Evolutionary conservation across 2,329 filamentous ascomycete genomes (phyloP).

Genomic region (Aureobasidium sp.): DNA sequence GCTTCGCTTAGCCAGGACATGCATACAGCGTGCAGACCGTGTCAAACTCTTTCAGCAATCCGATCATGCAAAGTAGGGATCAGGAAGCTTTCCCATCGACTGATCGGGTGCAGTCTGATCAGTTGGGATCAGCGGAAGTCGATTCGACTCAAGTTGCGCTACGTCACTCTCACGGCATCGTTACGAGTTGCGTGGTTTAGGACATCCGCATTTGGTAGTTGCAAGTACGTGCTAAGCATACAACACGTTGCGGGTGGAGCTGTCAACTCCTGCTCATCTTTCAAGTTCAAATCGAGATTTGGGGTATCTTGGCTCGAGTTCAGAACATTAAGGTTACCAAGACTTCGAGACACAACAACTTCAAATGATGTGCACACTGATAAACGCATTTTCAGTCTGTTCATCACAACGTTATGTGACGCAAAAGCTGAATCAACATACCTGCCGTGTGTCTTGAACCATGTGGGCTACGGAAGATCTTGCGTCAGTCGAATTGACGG

Average conservation of each 20-base stretch:
- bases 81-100: constrained; percentile 6
- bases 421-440: not conserved
- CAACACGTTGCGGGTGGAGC: not conserved
- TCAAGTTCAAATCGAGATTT: not conserved
- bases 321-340: not conserved
- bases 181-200: not conserved
- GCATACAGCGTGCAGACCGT: not conserved
- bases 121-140: not conserved
- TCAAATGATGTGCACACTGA: not conserved
- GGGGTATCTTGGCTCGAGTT: not conserved
- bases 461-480: not conserved
- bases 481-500: too few relatives aligned
- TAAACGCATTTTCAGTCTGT: not conserved
- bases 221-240: not conserved
- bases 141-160: not conserved
- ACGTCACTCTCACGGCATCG: constrained; percentile 7
- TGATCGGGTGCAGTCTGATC: constrained; percentile 8
- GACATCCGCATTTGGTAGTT: constrained; percentile 1
- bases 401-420: not conserved
- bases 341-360: not conserved
- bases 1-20: not conserved
- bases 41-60: not conserved
- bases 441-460: not conserved
- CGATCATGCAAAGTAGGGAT: constrained; percentile 1
- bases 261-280: not conserved